Base-by-base conservation (phyloP, 192 early-diverging fungal species). In the Entomortierella lignicola region DNA sequence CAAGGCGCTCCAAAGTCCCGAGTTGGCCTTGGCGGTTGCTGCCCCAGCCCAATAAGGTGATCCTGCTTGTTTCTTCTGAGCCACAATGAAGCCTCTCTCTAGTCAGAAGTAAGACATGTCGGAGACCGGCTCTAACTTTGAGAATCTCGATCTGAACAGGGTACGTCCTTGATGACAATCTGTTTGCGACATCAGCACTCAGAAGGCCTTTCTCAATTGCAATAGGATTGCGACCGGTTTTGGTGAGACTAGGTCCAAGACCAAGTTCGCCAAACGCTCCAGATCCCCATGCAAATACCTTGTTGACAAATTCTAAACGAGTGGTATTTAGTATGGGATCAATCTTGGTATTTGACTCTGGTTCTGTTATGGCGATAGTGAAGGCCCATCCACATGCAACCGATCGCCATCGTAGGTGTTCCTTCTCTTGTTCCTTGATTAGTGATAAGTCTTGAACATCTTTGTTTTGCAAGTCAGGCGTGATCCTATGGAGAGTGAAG, bases 371-470 rank as follows among this genome's bases (percentile, higher is more conserved):
- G 5, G 77, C 83, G 29, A 90, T 58, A 7, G 89, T 90, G 42
- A 84, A 84, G 3, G 87, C 81, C 91, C 91, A 93, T 2, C 92
- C 92, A 68, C 92, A 92, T 1, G 83, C 82, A 5, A 89, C 85
- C 30, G 82, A 81, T 21, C 59, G 57, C 82, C 82, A 85, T 17
- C 30, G 61, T 21, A 48, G 51, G 25, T 55, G 53, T 44, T 71
- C 47, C 4, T 34, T 23, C 21, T 60, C 29, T 23, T 58, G 54
- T 7, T 48, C 20, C 7, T 41, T 30, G 17, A 39, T 34, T 18
- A 25, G 0, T 6, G 31, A 27, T 26, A 25, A 37, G 34, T 37
- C 34, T 7, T 37, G 34, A 15, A 3, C 4, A 47, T 47, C 17
- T 47, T 47, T 47, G 44, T 15, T 47, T 47, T 47, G 39, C 15